These are phyloP conservation scores for Erodium maritimum DNA, from an alignment of 345 rosid species.

Conservation along the genomic window DNA sequence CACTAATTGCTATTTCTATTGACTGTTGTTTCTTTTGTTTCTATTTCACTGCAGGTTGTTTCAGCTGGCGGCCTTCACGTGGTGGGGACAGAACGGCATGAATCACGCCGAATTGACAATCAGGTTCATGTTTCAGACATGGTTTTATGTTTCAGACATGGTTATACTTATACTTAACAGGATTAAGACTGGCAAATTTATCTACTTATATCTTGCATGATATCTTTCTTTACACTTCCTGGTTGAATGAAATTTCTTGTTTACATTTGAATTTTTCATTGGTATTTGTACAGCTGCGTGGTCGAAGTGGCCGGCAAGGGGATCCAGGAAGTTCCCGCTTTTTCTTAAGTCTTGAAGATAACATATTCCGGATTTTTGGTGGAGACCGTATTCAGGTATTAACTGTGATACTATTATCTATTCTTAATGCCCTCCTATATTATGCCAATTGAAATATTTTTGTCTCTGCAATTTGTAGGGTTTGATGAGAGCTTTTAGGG, in stretches of 20 bases:
- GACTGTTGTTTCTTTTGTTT: conserved; percentile 9
- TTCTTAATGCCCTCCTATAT: conserved; percentile 5
- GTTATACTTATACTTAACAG: too few relatives aligned
- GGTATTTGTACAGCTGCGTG: conserved; percentile 56
- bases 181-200: conserved; percentile 1
- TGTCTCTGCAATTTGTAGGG: conserved; percentile 39
- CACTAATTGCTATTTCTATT: conserved; percentile 6
- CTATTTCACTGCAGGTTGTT: conserved; percentile 47
- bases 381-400: conserved; percentile 91
- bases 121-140: conserved; percentile 37
- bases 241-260: background rate
- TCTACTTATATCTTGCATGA: background rate
- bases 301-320: conserved; percentile 92
- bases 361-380: conserved; percentile 83
- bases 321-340: conserved; percentile 98
- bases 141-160: too few relatives aligned
- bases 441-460: conserved; percentile 8
- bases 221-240: background rate
- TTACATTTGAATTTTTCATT: conserved; percentile 3
- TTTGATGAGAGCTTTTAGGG: conserved; percentile 91
- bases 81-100: conserved; percentile 89
- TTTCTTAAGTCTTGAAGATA: conserved; percentile 97
- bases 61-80: conserved; percentile 95
- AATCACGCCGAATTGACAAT: conserved; percentile 87
- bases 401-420: conserved; percentile 6